These are phyloP conservation scores for Cetradonia linearis DNA, from an alignment of 495 filamentous ascomycete genomes.

Conservation along the genomic window DNA sequence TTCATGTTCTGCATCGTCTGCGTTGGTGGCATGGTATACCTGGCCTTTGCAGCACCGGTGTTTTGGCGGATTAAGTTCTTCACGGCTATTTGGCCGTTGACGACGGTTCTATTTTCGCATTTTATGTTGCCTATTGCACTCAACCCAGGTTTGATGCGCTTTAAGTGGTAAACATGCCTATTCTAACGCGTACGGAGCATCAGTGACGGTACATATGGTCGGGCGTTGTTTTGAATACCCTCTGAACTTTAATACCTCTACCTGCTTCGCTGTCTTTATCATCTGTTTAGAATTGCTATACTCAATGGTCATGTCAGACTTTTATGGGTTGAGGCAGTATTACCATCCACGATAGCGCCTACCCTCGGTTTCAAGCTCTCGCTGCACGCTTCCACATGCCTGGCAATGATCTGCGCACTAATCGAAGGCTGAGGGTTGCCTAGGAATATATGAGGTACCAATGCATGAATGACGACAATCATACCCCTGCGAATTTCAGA, in stretches of 20 bases:
- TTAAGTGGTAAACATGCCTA: conserved; percentile 43
- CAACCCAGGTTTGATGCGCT: conserved; percentile 58
- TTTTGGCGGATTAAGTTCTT: conserved; percentile 48
- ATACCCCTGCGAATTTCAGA: neutral
- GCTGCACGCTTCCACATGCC: neutral
- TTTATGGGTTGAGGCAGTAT: no score
- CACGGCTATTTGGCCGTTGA: conserved; percentile 49
- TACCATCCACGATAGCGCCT: no score
- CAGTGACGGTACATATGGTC: neutral
- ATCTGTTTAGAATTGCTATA: no score
- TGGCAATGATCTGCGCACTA: neutral
- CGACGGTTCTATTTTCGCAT: conserved; percentile 43
- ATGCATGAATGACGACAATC: neutral
- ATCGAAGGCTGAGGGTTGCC: neutral
- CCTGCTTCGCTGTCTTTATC: no score
- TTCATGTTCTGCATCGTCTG: conserved; percentile 44
- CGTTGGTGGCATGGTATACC: conserved; percentile 38
- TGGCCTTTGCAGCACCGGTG: conserved; percentile 35
- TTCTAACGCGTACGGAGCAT: neutral
- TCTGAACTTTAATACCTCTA: no score
- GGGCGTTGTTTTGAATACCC: neutral
- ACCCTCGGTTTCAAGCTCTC: no score
- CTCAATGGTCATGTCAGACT: no score
- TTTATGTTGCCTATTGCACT: conserved; percentile 50
- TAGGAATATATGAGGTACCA: neutral